Base-by-base conservation (phyloP, 306 rosid genomes). In the Dryas drummondii region DNA sequence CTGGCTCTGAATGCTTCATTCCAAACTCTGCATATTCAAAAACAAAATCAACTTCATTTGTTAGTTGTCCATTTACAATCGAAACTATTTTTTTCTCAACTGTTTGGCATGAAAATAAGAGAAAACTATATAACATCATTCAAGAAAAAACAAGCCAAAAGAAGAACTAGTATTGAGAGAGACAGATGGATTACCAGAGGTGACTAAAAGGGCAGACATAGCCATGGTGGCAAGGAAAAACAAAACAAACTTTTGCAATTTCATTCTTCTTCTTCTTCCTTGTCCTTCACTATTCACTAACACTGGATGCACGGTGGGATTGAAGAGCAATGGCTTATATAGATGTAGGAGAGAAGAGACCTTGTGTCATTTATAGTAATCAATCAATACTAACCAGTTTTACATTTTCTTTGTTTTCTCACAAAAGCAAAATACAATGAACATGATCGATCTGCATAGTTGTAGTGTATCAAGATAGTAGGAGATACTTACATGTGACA, bases 221-320 rank as follows among this genome's bases (percentile, higher is more conserved):
- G 59, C 59, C 58, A 68, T 68, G 46, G 15, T 26, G 27, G 46
- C 73, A 68, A 68, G 26, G 7, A 68, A 51, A 50, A 68, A 15
- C 14, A 15, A 14, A 68, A 32, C 26, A 16, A 27, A 2, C 47
- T 13, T 50, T 2, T 50, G 59, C 45, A 37, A 13, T 49, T 68
- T 68, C 47, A 32, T 55, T 42, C 27, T 27, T 9, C 4, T 16
- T 7, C 5, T 68, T 17, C 6, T 4, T 17, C 40, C 9, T 57
- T 4, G 37, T 57, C 32, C 62, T 22, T 22, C 22, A 22, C 22
- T 22, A 22, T 22, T 22, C 22, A 22, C 22, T 22, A 22, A 22
- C 22, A 22, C 22, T 57, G 32, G 62, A 57, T 57, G 62, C 40
- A 22, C 4, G 62, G 62, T 3, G 22, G 62, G 40, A 22, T 57